Conservation (phyloP, 345 rosid genomes). For the Ricinus communis region DNA sequence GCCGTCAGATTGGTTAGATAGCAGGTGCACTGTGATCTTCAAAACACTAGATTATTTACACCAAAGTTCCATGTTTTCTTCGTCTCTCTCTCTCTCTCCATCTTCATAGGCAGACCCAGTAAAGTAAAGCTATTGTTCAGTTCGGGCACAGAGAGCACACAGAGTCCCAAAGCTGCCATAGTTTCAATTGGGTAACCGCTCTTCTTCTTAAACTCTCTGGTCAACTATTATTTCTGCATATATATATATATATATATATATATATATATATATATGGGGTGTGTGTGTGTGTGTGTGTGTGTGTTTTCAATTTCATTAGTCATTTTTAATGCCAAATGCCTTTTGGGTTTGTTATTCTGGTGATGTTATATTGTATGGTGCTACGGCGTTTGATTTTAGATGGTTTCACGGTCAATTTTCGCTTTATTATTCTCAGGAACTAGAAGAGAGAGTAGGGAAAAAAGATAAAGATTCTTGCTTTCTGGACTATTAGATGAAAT, state of each 20-base stretch:
- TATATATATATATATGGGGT: neutral
- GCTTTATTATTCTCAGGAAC: neutral
- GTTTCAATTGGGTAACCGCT: neutral
- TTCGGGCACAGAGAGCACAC: too few relatives aligned
- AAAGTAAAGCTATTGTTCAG: too few relatives aligned
- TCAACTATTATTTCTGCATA: neutral
- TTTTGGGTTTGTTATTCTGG: neutral
- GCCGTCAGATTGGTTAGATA: too few relatives aligned
- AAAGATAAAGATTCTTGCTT: neutral
- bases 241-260: neutral
- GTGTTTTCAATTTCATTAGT: neutral
- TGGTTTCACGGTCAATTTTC: neutral
- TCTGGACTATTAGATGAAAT: neutral
- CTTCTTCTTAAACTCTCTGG: neutral
- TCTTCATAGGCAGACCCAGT: too few relatives aligned
- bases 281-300: too few relatives aligned
- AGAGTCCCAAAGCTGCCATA: neutral
- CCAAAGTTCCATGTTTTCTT: too few relatives aligned
- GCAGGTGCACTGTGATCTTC: too few relatives aligned
- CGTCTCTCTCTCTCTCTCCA: too few relatives aligned
- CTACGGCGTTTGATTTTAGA: neutral
- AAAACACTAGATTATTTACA: too few relatives aligned
- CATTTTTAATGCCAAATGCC: neutral
- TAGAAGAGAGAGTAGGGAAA: neutral
- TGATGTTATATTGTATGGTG: neutral